Evolutionary conservation across 176 grass and related monocot species (phyloP).

Genomic region (Leersia perrieri): DNA sequence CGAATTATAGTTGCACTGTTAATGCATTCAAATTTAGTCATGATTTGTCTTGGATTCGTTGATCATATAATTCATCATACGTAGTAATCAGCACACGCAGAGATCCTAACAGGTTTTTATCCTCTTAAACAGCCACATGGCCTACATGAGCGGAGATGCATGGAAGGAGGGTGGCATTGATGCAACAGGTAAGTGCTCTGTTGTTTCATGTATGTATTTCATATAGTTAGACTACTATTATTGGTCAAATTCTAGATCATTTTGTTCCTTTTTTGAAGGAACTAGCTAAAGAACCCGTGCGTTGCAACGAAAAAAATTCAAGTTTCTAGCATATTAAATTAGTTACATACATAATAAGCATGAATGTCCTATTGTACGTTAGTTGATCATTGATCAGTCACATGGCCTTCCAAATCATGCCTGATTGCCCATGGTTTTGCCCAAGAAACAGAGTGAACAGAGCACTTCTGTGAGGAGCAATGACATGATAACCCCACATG

Average conservation of each 20-base stretch:
- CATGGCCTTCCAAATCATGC: too few species aligned
- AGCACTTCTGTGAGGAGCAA: too few species aligned
- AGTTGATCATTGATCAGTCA: too few species aligned
- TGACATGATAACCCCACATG: too few species aligned
- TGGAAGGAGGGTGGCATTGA: slow-evolving; percentile 99
- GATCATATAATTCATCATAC: slow-evolving; percentile 19
- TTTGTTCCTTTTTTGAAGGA: background rate
- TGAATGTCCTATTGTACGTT: too few species aligned
- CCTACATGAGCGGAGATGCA: slow-evolving; percentile 97
- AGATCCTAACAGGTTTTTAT: slow-evolving; percentile 22
- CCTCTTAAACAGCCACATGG: slow-evolving; percentile 67
- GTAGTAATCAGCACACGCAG: background rate
- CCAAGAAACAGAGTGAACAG: too few species aligned
- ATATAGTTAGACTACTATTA: slow-evolving; percentile 12
- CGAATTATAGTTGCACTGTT: background rate
- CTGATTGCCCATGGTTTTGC: too few species aligned
- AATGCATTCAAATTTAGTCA: background rate
- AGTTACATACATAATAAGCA: too few species aligned
- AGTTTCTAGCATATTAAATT: too few species aligned
- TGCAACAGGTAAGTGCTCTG: slow-evolving; percentile 64
- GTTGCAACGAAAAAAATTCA: too few species aligned
- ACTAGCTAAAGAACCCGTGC: too few species aligned
- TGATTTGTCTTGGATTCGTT: background rate
- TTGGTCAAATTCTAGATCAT: background rate
- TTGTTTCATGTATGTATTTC: slow-evolving; percentile 11